phyloP scores from a whole-genome alignment of 148 eudicot genomes.

The Silene conica region DNA sequence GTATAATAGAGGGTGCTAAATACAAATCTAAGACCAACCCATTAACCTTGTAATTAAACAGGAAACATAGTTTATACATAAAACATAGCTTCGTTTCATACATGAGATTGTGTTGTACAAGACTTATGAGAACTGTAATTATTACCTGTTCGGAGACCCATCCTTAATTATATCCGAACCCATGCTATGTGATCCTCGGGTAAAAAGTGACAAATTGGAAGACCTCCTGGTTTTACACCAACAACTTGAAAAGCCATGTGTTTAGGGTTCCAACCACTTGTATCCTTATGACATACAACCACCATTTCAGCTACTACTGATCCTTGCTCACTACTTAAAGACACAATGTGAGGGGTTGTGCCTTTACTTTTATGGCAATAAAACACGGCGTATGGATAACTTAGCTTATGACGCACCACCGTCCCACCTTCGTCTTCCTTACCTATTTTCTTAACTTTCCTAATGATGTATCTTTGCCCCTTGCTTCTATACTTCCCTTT shows the following conservation, averaged over 20 bases:
- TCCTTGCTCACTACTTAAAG: conserved; percentile 35
- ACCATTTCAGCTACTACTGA: conserved; percentile 39
- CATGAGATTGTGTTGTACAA: no score
- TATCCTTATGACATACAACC: conserved; percentile 63
- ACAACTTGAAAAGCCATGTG: conserved; percentile 62
- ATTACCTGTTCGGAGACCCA: no score
- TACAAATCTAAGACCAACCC: no score
- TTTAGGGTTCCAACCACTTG: conserved; percentile 65
- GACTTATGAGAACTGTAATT: no score
- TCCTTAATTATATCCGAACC: conserved; percentile 21
- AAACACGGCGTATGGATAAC: conserved; percentile 56
- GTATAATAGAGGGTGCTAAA: no score
- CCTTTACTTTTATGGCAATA: conserved; percentile 49
- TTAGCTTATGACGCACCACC: conserved; percentile 52
- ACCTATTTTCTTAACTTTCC: background rate
- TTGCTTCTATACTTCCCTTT: background rate
- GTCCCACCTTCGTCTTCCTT: conserved; percentile 13
- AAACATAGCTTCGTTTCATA: no score
- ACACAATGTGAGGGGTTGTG: conserved; percentile 43
- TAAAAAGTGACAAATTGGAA: conserved; percentile 66
- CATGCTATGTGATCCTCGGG: conserved; percentile 48
- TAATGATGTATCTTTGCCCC: conserved; percentile 12
- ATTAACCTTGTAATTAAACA: no score
- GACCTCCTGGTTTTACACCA: conserved; percentile 55
- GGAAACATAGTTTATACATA: no score